Base-by-base conservation (phyloP, 805 yeast species). In the Hanseniaspora lindneri region DNA sequence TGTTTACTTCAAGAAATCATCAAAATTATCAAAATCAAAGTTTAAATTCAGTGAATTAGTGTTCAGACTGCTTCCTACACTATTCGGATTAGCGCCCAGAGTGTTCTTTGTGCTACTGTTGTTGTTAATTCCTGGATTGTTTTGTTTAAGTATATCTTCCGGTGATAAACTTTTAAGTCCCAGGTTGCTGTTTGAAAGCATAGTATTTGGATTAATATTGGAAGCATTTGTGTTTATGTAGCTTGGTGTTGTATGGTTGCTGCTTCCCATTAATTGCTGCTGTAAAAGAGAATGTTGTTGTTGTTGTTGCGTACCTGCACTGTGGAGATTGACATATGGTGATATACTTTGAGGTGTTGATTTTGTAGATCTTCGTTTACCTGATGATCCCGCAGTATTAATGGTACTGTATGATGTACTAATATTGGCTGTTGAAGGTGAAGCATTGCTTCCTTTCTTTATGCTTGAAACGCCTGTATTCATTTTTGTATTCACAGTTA, bases 21-120 rank as follows among this genome's bases (percentile, higher is more conserved):
- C 49, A 32, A 46, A 46, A 20, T 46, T 46, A 23, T 46, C 49
- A 32, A 46, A 46, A 25, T 46, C 49, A 47, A 40, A 40, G 44
- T 47, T 46, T 10, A 46, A 19, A 39, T 46, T 39, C 34, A 39
- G 19, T 2, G 40, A 32, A 25, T 46, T 39, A 8, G 17, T 19
- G 14, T n/a, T 32, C n/a, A 17, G 6, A 30, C 13, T 25, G 23
- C n/a, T 39, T 16, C 20, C 41, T 4, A 16, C 35, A 17, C 20
- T 33, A 24, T 32, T 32, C 2, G 13, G 11, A 19, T 25, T 42
- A 36, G 23, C 11, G 29, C 29, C 29, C 11, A 9, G 10, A 27
- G 8, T 27, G 29, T 11, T 11, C 11, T 8, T 27, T 7, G 25
- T 17, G 28, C 40, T 42, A 17, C 23, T 34, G 33, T 42, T 33